These are phyloP conservation scores for Salix arbutifolia DNA, from an alignment of 345 rosid genomes.

Conservation along the genomic window DNA sequence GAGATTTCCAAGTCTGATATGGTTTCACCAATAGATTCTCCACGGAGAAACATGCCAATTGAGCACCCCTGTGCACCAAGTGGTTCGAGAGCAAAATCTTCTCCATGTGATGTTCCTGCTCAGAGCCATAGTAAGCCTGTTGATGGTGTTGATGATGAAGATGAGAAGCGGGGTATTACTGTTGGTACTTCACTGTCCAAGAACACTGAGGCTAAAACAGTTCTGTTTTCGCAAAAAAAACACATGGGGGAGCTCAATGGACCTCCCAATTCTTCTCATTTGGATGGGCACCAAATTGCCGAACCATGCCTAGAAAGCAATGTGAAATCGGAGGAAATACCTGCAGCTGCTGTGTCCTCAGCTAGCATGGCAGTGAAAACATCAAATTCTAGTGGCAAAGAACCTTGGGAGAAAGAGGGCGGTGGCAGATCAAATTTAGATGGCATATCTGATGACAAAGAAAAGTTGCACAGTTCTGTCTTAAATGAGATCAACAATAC, in stretches of 20 bases:
- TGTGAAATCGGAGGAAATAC: conserved; percentile 38
- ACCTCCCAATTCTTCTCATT: conserved; percentile 27
- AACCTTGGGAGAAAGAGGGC: conserved; percentile 27
- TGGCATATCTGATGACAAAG: conserved; percentile 27
- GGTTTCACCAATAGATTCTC: conserved; percentile 53
- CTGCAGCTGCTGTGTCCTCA: conserved; percentile 11
- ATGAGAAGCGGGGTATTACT: conserved; percentile 29
- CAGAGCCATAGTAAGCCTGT: conserved; percentile 24
- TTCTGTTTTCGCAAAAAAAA: conserved; percentile 18
- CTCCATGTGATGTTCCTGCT: conserved; percentile 26
- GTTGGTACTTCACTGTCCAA: conserved; percentile 20
- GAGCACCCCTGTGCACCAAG: conserved; percentile 35
- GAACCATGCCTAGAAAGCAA: conserved; percentile 40
- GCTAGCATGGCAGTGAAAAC: conserved; percentile 18
- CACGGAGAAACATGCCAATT: conserved; percentile 29
- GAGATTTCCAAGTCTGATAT: conserved; percentile 65
- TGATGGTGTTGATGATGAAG: conserved; percentile 26
- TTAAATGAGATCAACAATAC: conserved; percentile 28
- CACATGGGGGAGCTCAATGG: conserved; percentile 26
- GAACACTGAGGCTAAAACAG: conserved; percentile 24
- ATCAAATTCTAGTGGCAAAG: conserved; percentile 24
- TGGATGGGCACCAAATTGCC: conserved; percentile 31
- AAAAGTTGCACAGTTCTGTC: conserved; percentile 17
- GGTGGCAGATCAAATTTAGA: conserved; percentile 25
- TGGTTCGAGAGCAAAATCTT: conserved; percentile 34